Base-by-base conservation (phyloP, 2,329 filamentous ascomycete genomes). In the Trichoderma arundinaceum region DNA sequence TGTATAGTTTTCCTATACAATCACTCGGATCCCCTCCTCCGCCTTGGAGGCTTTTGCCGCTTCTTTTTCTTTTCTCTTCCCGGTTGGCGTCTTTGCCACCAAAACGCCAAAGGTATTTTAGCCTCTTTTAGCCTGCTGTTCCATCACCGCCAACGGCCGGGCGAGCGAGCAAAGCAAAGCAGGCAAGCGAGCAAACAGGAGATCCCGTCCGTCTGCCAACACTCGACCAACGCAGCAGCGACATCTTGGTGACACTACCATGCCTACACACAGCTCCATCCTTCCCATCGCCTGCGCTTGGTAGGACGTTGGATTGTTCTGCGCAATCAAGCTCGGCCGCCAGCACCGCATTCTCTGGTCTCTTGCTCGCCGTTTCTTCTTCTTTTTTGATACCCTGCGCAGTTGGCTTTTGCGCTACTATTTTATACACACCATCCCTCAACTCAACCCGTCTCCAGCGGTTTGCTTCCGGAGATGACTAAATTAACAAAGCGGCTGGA, bases 271-370 rank as follows among this genome's bases (percentile, higher is more conserved):
- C 60, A 63, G 17, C 49, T 38, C 49, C 39, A 63, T 49, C 49
- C 51, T 63, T 63, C 60, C 60, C 52, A 63, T 63, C 60, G 49
- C 60, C 49, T n/a, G 60, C 60, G 48, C 49, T 49, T 63, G 48
- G 60, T 63, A 63, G 60, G 60, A 63, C 41, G 41, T 44, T 44
- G 49, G 60, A 54, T 19, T 46, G 49, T 53, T 63, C 28, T 52
- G 60, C 48, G 60, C 60, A 46, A 46, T 63, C 60, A 35, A 28
- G 13, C 39, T 54, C 60, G 49, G 48, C 32, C 9, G 13, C 15
- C 44, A 38, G 28, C 32, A 43, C 38, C 38, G n/a, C 48, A 17
- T 35, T 35, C 28, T 44, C 59, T 41, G 8, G 48, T 38, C 48
- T 38, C 48, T 51, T 54, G 39, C 39, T 63, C 49, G 58, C 38